Base-by-base conservation (phyloP, 805 yeast species). In the Wickerhamomyces queroliae region DNA sequence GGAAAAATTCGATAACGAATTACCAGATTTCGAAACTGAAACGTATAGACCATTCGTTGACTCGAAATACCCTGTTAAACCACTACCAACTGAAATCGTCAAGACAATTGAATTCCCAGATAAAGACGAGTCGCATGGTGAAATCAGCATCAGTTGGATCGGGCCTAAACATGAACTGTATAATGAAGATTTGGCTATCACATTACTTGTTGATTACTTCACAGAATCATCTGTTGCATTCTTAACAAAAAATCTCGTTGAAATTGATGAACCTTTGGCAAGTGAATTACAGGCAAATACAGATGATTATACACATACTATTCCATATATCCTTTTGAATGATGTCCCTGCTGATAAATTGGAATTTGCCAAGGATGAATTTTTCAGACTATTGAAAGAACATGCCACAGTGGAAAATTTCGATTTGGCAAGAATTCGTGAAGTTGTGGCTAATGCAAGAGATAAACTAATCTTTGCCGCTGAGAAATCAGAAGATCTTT, bases 61-160 rank as follows among this genome's bases (percentile, higher is more conserved):
- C 40, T 69, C 76, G 1, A 74, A 74, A 29, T 56, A 72, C 46
- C 70, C 68, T 56, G 35, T 70, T 60, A 29, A 27, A 12, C 53
- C 49, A 30, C 38, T 55, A 22, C 32, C 37, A 7, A 54, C 71
- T 37, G 59, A 64, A 2, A 55, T 69, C 6, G 61, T 72, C 11
- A 69, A 74, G 28, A 69, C 66, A 4, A 74, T 89, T 20, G 81
- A 78, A 42, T 93, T 93, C 53, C 96, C 98, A 2, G 98, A 93
- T 52, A 72, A 77, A 42, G 96, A 88, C 54, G 97, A 89, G 61
- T 69, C 84, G 11, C 75, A 80, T 60, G 95, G 96, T 27, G 93
- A 86, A 51, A 53, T 87, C 1, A 53, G 72, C 15, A 61, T 93
- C 20, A 67, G 84, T 3, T 90, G 95, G 91, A 70, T 86, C 36